These are phyloP conservation scores for Candida golubevii DNA, from an alignment of 805 yeast species.

Conservation along the genomic window DNA sequence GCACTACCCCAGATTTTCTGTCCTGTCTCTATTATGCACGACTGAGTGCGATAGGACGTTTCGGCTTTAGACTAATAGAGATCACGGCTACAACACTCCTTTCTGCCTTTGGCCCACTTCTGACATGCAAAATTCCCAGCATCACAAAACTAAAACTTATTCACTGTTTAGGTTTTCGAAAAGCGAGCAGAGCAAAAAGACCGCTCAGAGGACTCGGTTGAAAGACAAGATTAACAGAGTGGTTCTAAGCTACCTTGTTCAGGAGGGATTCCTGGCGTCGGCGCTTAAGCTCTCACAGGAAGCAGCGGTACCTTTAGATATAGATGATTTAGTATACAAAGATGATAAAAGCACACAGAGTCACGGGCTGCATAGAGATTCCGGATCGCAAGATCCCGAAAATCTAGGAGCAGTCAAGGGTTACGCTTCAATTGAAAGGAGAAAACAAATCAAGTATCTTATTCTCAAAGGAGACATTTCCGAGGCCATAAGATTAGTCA, in stretches of 20 bases:
- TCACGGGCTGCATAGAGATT: neutral
- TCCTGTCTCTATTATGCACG: too few species aligned
- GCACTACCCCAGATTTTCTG: too few species aligned
- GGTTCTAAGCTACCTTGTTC: constrained; percentile 68
- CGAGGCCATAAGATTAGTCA: constrained; percentile 52
- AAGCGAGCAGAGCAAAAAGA: constrained; percentile 2
- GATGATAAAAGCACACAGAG: neutral
- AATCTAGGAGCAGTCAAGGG: constrained; percentile 24
- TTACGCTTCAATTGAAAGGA: constrained; percentile 45
- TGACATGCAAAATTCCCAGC: too few species aligned
- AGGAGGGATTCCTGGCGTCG: constrained; percentile 73
- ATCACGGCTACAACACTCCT: too few species aligned
- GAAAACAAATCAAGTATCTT: constrained; percentile 50
- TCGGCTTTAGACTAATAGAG: too few species aligned
- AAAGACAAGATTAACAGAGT: constrained; percentile 45
- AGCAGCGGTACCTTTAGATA: constrained; percentile 29
- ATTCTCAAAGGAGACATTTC: constrained; percentile 60
- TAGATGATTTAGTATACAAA: neutral
- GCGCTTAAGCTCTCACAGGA: constrained; percentile 61
- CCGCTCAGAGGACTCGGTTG: constrained; percentile 15
- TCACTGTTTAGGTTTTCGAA: constrained; percentile 10
- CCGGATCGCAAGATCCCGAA: neutral
- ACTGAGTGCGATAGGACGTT: too few species aligned
- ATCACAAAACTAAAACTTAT: too few species aligned
- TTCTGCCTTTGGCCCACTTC: too few species aligned